Percentiles rank a stretch among this genome's conserved stretches.
Evolutionary conservation across 2,329 filamentous ascomycete species (phyloP).

Genomic region (Fusarium sp.): DNA sequence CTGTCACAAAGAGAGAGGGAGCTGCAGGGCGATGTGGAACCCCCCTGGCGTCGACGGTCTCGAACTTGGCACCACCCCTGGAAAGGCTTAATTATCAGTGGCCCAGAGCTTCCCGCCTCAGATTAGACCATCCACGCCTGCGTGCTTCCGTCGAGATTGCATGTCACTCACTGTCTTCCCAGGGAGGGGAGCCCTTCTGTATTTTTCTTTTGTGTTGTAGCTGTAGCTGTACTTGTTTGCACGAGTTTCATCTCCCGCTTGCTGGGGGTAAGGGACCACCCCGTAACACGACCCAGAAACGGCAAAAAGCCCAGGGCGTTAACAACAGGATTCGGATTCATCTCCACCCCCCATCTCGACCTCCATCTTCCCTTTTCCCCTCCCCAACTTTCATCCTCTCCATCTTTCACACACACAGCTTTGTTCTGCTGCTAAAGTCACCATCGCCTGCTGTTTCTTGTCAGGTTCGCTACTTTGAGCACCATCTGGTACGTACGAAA

Average conservation of each 20-base stretch:
- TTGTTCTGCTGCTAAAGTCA: not conserved
- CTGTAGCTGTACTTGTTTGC: not conserved
- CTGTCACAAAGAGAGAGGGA: not conserved
- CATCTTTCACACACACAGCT: not conserved
- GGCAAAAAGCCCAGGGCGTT: conserved; percentile 11
- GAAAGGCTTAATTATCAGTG: conserved; percentile 37
- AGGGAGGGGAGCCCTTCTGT: not conserved
- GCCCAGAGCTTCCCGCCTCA: conserved; percentile 20
- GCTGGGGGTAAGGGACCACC: not conserved
- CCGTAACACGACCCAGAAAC: not conserved
- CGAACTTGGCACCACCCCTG: conserved; percentile 23
- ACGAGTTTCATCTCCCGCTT: conserved; percentile 6
- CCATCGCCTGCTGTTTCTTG: not conserved
- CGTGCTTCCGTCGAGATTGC: conserved; percentile 35
- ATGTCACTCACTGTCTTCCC: not conserved
- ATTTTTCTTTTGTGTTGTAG: not conserved
- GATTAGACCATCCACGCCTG: conserved; percentile 23
- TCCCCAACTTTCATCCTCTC: not conserved
- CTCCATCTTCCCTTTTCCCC: not conserved
- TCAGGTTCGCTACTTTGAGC: not conserved
- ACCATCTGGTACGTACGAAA: conserved; percentile 16
- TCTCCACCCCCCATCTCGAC: conserved; percentile 23
- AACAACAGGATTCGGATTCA: conserved; percentile 17
- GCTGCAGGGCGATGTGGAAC: conserved; percentile 9
- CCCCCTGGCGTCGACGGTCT: conserved; percentile 1